Conservation (phyloP, 2,329 filamentous ascomycete species). For the Hortaea sp. region DNA sequence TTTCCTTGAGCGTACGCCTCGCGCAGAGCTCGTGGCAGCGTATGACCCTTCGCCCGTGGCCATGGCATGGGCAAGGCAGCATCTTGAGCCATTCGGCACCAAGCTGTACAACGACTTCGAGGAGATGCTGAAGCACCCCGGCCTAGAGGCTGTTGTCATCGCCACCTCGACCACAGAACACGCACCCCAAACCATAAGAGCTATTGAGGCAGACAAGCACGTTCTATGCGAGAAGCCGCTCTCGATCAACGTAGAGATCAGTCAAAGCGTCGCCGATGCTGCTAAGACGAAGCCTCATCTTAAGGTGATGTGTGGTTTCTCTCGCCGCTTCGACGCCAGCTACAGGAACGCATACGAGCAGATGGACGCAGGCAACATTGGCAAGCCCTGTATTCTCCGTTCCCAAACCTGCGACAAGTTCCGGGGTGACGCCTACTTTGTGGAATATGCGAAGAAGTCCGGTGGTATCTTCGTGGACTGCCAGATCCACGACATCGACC, state of each 20-base stretch:
- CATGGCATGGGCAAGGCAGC: constrained; percentile 38
- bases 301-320: constrained; percentile 59
- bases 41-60: constrained; percentile 36
- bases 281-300: constrained; percentile 46
- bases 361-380: constrained; percentile 46
- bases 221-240: constrained; percentile 51
- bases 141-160: constrained; percentile 46
- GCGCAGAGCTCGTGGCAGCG: constrained; percentile 38
- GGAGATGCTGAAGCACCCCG: constrained; percentile 46
- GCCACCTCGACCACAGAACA: constrained; percentile 47
- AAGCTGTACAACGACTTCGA: constrained; percentile 46
- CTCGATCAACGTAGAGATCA: constrained; percentile 46
- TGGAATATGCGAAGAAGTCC: constrained; percentile 54
- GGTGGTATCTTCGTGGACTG: constrained; percentile 64
- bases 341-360: constrained; percentile 51
- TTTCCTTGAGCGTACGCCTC: constrained; percentile 37
- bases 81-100: constrained; percentile 43
- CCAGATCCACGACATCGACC: constrained; percentile 60
- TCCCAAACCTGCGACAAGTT: constrained; percentile 59
- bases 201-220: constrained; percentile 45
- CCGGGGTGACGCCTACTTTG: constrained; percentile 57
- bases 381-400: constrained; percentile 50
- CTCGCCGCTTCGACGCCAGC: constrained; percentile 55
- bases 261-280: constrained; percentile 49
- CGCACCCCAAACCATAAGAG: constrained; percentile 47